Percentiles rank a stretch among this genome's conserved stretches.
These are phyloP conservation scores for Periconia macrospinosa DNA, from an alignment of 2,329 filamentous ascomycete species.

Conservation along the genomic window DNA sequence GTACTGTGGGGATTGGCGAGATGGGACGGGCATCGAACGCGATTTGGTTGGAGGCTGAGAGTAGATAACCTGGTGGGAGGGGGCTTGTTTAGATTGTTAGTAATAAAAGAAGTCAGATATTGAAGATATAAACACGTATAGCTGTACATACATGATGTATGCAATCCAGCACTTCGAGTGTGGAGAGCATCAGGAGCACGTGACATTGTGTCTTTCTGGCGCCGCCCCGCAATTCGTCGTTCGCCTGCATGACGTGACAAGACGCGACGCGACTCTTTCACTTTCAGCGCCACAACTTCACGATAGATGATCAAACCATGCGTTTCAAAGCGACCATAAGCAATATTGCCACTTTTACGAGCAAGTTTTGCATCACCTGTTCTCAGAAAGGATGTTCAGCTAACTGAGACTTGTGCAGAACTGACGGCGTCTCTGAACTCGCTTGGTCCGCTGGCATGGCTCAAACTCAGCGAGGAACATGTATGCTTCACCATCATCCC, in stretches of 20 bases:
- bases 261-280: constrained; percentile 24
- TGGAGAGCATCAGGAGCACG: too few relatives aligned
- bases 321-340: constrained; percentile 57
- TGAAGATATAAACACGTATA: too few relatives aligned
- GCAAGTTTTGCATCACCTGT: constrained; percentile 36
- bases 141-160: too few relatives aligned
- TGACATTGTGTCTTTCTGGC: too few relatives aligned
- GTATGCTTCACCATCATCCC: constrained; percentile 95
- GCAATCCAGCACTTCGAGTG: too few relatives aligned
- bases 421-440: constrained; percentile 65
- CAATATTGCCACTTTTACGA: constrained; percentile 56
- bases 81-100: not conserved
- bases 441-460: constrained; percentile 83
- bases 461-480: constrained; percentile 82
- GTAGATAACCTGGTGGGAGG: not conserved
- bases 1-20: constrained; percentile 52
- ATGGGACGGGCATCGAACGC: constrained; percentile 27
- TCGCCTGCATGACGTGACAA: not conserved
- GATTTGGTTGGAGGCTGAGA: constrained; percentile 31
- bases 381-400: not conserved
- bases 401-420: constrained; percentile 46
- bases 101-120: too few relatives aligned
- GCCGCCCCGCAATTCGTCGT: not conserved
- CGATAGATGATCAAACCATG: constrained; percentile 40
- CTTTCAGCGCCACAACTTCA: constrained; percentile 4